Base-by-base conservation (phyloP, 768 basidiomycete genomes). In the Pleurotus cornucopiae region DNA sequence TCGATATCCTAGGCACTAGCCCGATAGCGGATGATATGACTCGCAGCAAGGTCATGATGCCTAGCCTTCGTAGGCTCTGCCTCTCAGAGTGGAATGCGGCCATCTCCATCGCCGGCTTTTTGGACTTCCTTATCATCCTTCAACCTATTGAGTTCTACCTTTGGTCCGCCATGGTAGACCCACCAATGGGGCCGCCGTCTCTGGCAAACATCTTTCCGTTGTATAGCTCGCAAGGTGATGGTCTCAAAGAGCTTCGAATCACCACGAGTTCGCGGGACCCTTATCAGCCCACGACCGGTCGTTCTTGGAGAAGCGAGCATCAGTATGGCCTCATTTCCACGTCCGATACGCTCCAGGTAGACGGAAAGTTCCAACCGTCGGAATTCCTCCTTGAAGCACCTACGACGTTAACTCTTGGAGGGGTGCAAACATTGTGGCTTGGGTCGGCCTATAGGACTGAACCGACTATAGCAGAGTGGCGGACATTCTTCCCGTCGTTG, bases 331-430 rank as follows among this genome's bases (percentile, higher is more conserved):
- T 53, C 13, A 25, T 53, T 5, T 53, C 51, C 37, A 53, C 37
- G 16, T 14, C n/a, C 6, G 39, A 39, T 5, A 39, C n/a, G 7
- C 39, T 53, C 6, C 51, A 53, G 23, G 38, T 53, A 5, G 51
- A 53, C 6, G 51, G 51, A 16, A 23, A 23, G 20, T 18, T 53
- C 13, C 37, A 53, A 14, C 51, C 51, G 7, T 14, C 51, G 21
- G 51, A 53, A 9, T 53, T 53, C 39, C 18, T 53, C n/a, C 25
- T 53, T n/a, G 51, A 53, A 21, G 51, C 51, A 12, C 51, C 51
- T n/a, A 53, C 38, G 4, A 21, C 25, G 38, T 23, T 53, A 16
- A 53, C 39, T 25, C 51, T 53, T 12, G 14, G 51, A 20, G 39
- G 51, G 9, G 51, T 53, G 12, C 51, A 53, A 23, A 39, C 39